phyloP scores from a whole-genome alignment of 805 yeast species.

The Komagataella kurtzmanii region DNA sequence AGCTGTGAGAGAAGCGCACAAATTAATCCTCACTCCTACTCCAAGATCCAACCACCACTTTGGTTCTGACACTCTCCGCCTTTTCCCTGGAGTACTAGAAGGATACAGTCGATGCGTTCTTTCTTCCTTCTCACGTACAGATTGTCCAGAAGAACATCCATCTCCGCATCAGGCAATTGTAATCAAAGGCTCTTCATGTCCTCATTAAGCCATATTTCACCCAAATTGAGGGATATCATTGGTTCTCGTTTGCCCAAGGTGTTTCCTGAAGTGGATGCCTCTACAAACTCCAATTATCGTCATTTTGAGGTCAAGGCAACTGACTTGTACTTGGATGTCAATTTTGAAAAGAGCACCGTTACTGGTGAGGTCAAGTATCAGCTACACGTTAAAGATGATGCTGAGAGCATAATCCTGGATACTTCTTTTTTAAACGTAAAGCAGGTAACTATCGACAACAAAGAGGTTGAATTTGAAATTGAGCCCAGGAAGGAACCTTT shows the following conservation, averaged over 20 bases:
- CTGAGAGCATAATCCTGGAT: conserved; percentile 42
- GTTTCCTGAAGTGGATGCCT: conserved; percentile 55
- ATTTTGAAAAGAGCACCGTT: conserved; percentile 38
- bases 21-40: background rate
- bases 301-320: conserved; percentile 39
- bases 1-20: background rate
- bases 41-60: background rate
- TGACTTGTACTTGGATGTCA: conserved; percentile 33
- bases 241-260: conserved; percentile 18
- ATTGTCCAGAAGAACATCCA: background rate
- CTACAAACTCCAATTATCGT: conserved; percentile 65
- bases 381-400: conserved; percentile 19
- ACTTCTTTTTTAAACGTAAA: conserved; percentile 46
- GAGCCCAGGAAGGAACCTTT: conserved; percentile 34
- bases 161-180: background rate
- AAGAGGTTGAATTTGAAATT: conserved; percentile 18
- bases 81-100: background rate
- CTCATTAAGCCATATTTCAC: conserved; percentile 3
- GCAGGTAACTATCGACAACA: conserved; percentile 28
- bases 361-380: conserved; percentile 41
- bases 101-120: background rate
- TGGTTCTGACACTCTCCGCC: background rate
- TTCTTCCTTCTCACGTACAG: background rate
- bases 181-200: background rate
- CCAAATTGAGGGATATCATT: conserved; percentile 7